Conservation (phyloP, 148 eudicot species). For the Rhododendron molle region DNA sequence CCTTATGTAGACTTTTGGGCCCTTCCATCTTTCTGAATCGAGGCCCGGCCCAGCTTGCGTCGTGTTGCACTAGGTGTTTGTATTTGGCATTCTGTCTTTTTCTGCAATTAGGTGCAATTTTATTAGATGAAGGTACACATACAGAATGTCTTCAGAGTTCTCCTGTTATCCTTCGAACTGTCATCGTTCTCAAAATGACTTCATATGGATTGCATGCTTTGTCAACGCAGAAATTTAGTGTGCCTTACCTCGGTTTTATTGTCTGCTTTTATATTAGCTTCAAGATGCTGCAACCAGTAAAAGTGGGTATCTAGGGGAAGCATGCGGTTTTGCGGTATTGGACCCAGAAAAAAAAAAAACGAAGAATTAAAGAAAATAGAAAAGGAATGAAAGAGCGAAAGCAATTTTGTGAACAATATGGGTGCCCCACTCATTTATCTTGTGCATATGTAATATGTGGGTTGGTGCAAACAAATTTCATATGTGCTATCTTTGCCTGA, state of each 20-base stretch:
- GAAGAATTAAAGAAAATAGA: background rate
- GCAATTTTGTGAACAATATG: background rate
- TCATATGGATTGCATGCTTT: background rate
- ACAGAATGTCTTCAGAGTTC: background rate
- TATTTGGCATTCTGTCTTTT: background rate
- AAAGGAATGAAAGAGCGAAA: background rate
- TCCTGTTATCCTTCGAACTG: background rate
- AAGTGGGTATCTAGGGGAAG: background rate
- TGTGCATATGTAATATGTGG: background rate
- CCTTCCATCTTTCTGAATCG: too few species aligned
- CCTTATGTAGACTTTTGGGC: too few species aligned
- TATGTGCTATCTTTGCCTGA: background rate
- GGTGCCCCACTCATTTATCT: background rate
- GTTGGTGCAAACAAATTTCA: background rate
- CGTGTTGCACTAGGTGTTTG: background rate
- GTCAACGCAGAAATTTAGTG: background rate
- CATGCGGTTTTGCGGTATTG: background rate
- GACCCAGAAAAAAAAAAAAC: background rate
- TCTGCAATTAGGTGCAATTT: background rate
- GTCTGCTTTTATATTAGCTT: background rate
- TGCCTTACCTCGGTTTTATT: background rate
- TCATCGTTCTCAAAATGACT: background rate
- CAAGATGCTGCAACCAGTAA: background rate
- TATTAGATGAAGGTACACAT: background rate
- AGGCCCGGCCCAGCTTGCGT: too few species aligned